phyloP scores from a whole-genome alignment of 1,284 basidiomycete genomes.

The Cerioporus squamosus region DNA sequence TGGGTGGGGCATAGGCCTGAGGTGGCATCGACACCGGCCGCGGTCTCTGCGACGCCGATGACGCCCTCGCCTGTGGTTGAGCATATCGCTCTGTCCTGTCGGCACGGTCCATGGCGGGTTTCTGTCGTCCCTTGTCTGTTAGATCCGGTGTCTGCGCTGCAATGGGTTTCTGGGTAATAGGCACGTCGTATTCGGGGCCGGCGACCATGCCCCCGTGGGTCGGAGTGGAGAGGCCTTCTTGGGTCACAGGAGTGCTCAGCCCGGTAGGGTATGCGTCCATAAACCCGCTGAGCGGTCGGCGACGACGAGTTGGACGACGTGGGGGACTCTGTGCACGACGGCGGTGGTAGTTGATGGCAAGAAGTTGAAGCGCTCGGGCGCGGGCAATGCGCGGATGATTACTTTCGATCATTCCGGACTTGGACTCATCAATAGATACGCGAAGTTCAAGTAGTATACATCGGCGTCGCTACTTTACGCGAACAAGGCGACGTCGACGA shows the following conservation, averaged over 20 bases:
- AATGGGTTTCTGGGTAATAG: constrained; percentile 36
- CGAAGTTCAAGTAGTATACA: no score
- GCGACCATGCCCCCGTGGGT: constrained; percentile 60
- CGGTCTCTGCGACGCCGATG: constrained; percentile 44
- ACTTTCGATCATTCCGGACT: no score
- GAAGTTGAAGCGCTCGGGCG: constrained; percentile 1
- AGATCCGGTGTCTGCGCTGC: constrained; percentile 19
- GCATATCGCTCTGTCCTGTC: constrained; percentile 25
- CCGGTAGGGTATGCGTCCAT: constrained; percentile 41
- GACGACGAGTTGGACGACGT: constrained; percentile 19
- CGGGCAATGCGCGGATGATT: no score
- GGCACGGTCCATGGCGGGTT: constrained; percentile 15
- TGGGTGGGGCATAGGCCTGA: constrained; percentile 46
- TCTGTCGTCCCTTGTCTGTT: constrained; percentile 16
- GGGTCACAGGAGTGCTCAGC: constrained; percentile 39
- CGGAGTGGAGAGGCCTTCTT: constrained; percentile 52
- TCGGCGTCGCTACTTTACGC: no score
- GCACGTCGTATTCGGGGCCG: constrained; percentile 63
- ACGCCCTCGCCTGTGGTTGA: constrained; percentile 26
- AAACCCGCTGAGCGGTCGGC: constrained; percentile 24
- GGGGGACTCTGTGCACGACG: constrained; percentile 5
- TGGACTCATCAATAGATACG: no score
- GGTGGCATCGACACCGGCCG: constrained; percentile 75
- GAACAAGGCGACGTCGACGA: no score
- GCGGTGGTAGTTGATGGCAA: constrained; percentile 24